Evolutionary conservation across 2,329 filamentous ascomycete genomes (phyloP).

Genomic region (Cercospora sp.): DNA sequence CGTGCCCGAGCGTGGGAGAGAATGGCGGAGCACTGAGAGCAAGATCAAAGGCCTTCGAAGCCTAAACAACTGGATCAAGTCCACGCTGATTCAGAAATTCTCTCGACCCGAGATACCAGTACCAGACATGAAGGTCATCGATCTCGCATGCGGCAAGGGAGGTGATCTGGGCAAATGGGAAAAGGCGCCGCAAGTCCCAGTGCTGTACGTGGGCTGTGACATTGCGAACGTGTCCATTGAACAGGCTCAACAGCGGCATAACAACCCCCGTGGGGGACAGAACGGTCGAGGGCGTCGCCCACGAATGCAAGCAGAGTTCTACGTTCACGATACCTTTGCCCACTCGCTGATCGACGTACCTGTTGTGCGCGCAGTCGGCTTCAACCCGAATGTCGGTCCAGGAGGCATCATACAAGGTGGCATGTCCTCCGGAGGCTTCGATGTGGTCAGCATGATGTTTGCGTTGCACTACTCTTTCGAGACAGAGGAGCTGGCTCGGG

Average conservation of each 20-base stretch:
- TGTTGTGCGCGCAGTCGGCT: constrained; percentile 82
- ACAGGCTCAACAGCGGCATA: constrained; percentile 83
- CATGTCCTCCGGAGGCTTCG: constrained; percentile 74
- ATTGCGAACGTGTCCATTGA: constrained; percentile 89
- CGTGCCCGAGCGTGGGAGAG: constrained; percentile 86
- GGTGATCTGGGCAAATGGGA: constrained; percentile 97
- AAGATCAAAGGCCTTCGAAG: constrained; percentile 91
- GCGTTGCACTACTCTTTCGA: constrained; percentile 99
- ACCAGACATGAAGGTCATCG: constrained; percentile 73
- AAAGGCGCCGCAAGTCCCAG: constrained; percentile 84
- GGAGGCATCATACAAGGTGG: constrained; percentile 62
- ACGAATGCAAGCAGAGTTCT: constrained; percentile 74
- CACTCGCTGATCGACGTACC: constrained; percentile 78
- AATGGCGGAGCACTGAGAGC: constrained; percentile 92
- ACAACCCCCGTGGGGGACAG: constrained; percentile 39
- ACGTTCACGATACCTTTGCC: constrained; percentile 88
- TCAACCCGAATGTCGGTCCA: constrained; percentile 69
- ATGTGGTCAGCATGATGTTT: constrained; percentile 99
- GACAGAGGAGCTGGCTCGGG: constrained; percentile 81
- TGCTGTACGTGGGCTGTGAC: constrained; percentile 90
- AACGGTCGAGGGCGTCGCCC: constrained; percentile 47
- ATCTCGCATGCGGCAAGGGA: constrained; percentile 95
- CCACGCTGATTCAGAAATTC: constrained; percentile 94
- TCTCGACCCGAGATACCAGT: constrained; percentile 53
- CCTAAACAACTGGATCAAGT: constrained; percentile 99